A percentile compares a stretch with the other conserved stretches of the same genome.
These are phyloP conservation scores for Aspergillus sp. DNA, from an alignment of 2,329 filamentous ascomycete species.

Conservation along the genomic window DNA sequence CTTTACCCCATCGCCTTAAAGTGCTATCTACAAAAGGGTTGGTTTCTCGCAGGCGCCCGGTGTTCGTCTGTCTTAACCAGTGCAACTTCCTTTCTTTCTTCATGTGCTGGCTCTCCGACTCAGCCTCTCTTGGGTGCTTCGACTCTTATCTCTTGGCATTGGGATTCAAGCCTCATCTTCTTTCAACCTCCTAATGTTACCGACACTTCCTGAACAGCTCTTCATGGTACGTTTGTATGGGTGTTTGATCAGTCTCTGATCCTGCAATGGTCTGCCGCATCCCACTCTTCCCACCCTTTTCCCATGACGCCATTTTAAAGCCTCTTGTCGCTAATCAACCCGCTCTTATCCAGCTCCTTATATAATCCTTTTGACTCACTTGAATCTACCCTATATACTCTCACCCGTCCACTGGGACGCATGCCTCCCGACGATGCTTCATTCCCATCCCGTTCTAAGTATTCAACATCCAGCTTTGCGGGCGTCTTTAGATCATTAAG, in stretches of 20 bases:
- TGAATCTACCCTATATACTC: constrained; percentile 13
- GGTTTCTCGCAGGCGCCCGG: not conserved
- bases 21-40: constrained; percentile 1
- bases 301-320: constrained; percentile 6
- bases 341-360: constrained; percentile 16
- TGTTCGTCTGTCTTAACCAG: not conserved
- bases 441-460: constrained; percentile 34
- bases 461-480: constrained; percentile 39
- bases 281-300: not conserved
- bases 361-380: constrained; percentile 18
- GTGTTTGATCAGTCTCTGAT: not conserved
- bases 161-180: constrained; percentile 5
- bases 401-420: constrained; percentile 28
- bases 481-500: constrained; percentile 46
- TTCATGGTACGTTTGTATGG: not conserved
- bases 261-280: not conserved
- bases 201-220: not conserved
- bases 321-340: constrained; percentile 14
- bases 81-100: not conserved
- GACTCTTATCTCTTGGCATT: constrained; percentile 1
- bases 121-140: constrained; percentile 2
- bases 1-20: constrained; percentile 7
- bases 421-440: constrained; percentile 47
- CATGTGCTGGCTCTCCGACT: constrained; percentile 2
- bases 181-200: not conserved